A percentile compares a stretch with the other conserved stretches of the same genome.
phyloP scores from a whole-genome alignment of 371 early-diverging fungal genomes.

The Sporodiniella umbellata region DNA sequence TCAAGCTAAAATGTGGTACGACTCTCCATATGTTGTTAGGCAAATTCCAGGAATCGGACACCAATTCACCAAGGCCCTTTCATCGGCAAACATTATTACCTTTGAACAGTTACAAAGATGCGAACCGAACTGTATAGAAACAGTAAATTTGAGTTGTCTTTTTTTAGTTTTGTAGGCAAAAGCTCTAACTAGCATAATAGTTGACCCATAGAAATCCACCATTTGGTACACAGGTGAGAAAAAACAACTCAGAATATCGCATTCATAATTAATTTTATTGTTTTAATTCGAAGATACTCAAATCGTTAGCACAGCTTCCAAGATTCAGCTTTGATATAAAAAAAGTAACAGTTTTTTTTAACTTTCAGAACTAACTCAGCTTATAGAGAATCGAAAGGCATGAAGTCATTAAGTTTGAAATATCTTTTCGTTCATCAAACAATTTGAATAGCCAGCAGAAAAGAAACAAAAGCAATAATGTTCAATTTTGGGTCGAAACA shows the following conservation, averaged over 20 bases:
- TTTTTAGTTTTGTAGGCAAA: background rate
- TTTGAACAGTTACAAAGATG: slow-evolving; percentile 30
- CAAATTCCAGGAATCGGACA: slow-evolving; percentile 46
- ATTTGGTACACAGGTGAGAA: slow-evolving; percentile 44
- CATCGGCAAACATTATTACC: slow-evolving; percentile 28
- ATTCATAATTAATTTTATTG: background rate
- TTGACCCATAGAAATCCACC: slow-evolving; percentile 48
- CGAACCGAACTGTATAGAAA: slow-evolving; percentile 43
- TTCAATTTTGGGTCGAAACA: slow-evolving; percentile 33
- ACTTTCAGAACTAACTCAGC: too few species aligned
- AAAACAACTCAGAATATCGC: background rate
- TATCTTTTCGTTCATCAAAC: background rate
- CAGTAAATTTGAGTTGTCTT: slow-evolving; percentile 16
- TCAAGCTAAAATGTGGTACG: slow-evolving; percentile 40
- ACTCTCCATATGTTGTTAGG: slow-evolving; percentile 29
- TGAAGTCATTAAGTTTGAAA: background rate
- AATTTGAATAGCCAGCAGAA: background rate
- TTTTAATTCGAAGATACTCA: background rate
- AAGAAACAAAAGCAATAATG: slow-evolving; percentile 18
- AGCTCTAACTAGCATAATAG: slow-evolving; percentile 11
- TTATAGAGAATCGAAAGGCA: too few species aligned
- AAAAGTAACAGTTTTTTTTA: slow-evolving; percentile 4
- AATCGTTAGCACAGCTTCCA: background rate
- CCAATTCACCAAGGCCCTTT: slow-evolving; percentile 24
- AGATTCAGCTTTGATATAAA: slow-evolving; percentile 4